Percentiles rank a stretch among this genome's conserved stretches.
phyloP scores from a whole-genome alignment of 352 stramenopile species.

The Pythium aquatile region DNA sequence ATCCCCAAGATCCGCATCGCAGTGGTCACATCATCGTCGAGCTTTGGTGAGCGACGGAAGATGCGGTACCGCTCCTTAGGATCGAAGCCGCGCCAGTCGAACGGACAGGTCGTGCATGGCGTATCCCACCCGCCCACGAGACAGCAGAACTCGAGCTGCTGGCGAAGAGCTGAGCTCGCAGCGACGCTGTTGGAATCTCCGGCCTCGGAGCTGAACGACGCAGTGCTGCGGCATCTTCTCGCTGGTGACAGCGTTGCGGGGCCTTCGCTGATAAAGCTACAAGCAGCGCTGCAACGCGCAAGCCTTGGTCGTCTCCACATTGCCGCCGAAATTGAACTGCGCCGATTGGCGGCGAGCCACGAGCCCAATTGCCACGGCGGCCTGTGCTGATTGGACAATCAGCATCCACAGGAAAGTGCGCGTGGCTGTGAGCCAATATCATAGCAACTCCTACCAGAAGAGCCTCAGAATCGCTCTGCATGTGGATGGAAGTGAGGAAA shows the following conservation, averaged over 20 bases:
- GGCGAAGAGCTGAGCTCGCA: constrained; percentile 35
- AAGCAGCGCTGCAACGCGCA: background rate
- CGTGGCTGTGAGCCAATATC: background rate
- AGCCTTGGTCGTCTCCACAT: constrained; percentile 20
- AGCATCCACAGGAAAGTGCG: constrained; percentile 14
- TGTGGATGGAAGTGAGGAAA: background rate
- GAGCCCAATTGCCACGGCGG: background rate
- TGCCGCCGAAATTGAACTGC: constrained; percentile 5
- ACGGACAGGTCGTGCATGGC: constrained; percentile 57
- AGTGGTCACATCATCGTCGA: constrained; percentile 3
- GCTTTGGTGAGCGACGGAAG: constrained; percentile 2
- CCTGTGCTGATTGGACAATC: constrained; percentile 27
- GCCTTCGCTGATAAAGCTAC: background rate
- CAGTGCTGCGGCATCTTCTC: background rate
- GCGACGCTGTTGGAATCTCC: constrained; percentile 25
- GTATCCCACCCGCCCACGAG: constrained; percentile 63
- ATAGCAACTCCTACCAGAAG: background rate
- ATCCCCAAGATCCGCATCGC: constrained; percentile 19
- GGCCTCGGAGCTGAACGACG: constrained; percentile 14
- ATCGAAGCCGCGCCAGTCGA: constrained; percentile 70
- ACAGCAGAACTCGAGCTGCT: constrained; percentile 72
- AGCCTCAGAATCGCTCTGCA: background rate
- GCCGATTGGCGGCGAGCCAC: background rate
- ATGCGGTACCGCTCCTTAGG: constrained; percentile 38
- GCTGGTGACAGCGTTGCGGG: background rate